Evolutionary conservation across 2,329 filamentous ascomycete genomes (phyloP).

Genomic region (Verticillium klebahnii): DNA sequence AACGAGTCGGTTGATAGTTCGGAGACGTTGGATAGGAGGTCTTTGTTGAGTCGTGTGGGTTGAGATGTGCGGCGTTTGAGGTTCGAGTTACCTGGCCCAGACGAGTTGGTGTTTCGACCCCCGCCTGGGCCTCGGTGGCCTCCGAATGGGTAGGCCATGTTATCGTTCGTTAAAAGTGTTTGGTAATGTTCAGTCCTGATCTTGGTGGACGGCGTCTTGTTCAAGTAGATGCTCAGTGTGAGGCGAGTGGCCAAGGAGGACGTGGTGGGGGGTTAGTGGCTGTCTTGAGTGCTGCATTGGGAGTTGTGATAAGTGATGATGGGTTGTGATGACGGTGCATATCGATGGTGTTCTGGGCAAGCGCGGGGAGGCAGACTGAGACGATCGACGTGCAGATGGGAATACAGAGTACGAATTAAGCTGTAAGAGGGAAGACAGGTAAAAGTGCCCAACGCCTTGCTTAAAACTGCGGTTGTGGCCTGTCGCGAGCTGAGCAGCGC

Average conservation of each 20-base stretch:
- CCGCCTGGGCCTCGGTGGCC: not conserved
- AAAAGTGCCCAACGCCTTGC: conserved; percentile 2
- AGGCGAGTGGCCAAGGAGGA: not conserved
- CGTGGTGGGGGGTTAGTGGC: not conserved
- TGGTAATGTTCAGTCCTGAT: not conserved
- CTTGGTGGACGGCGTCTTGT: not conserved
- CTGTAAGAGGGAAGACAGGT: not conserved
- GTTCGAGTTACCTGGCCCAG: not conserved
- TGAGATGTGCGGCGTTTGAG: not conserved
- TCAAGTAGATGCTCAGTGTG: not conserved
- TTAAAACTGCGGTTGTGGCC: conserved; percentile 1
- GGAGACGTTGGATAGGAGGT: conserved; percentile 11
- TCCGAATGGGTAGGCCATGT: conserved; percentile 2
- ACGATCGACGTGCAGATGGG: not conserved
- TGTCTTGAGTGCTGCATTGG: not conserved
- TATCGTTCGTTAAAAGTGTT: not conserved
- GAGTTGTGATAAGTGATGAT: not conserved
- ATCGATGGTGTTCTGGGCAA: conserved; percentile 1
- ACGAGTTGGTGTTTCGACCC: not conserved
- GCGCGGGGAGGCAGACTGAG: not conserved
- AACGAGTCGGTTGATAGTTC: conserved; percentile 7
- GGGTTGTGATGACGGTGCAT: not conserved
- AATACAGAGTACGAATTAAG: not conserved
- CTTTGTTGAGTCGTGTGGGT: not conserved
- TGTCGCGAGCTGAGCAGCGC: not conserved